Conservation (phyloP, 495 filamentous ascomycete species). For the Neurospora cerealis region DNA sequence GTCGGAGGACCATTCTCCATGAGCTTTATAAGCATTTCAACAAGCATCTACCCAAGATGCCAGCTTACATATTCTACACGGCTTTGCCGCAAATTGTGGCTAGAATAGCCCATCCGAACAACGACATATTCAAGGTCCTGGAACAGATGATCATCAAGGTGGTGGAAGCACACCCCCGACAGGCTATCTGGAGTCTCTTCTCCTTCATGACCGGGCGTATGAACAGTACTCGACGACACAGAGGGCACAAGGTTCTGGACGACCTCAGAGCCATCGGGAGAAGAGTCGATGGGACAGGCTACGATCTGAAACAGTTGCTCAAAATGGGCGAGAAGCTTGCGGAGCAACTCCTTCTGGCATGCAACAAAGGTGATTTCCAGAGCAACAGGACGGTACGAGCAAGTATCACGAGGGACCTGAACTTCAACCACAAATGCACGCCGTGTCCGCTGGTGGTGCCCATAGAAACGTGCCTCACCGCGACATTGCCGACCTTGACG, state of each 20-base stretch:
- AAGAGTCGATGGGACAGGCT: slow-evolving; percentile 24
- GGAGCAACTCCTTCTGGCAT: slow-evolving; percentile 71
- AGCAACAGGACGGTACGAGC: slow-evolving; percentile 54
- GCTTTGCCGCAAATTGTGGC: slow-evolving; percentile 87
- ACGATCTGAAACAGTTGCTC: slow-evolving; percentile 60
- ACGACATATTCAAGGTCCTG: slow-evolving; percentile 62
- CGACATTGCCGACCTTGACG: slow-evolving; percentile 66
- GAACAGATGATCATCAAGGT: slow-evolving; percentile 73
- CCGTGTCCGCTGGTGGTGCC: slow-evolving; percentile 82
- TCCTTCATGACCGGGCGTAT: slow-evolving; percentile 54
- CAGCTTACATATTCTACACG: slow-evolving; percentile 86
- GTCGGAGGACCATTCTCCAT: slow-evolving; percentile 54
- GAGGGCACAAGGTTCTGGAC: slow-evolving; percentile 43
- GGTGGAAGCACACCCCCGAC: slow-evolving; percentile 68
- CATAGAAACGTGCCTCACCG: slow-evolving; percentile 72
- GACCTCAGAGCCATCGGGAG: slow-evolving; percentile 25
- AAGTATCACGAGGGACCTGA: slow-evolving; percentile 62
- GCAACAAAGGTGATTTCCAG: slow-evolving; percentile 61
- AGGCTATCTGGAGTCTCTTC: slow-evolving; percentile 87
- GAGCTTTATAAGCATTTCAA: slow-evolving; percentile 59
- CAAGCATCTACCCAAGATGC: slow-evolving; percentile 64
- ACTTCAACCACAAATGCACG: slow-evolving; percentile 74
- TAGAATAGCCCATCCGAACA: slow-evolving; percentile 77
- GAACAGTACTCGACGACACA: slow-evolving; percentile 39
- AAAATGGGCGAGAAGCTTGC: slow-evolving; percentile 71